Evolutionary conservation across 1,139 yeast species (phyloP), one percentile per base, ranked within the genome.

Genomic region (Nakaseomyces delphensis): DNA sequence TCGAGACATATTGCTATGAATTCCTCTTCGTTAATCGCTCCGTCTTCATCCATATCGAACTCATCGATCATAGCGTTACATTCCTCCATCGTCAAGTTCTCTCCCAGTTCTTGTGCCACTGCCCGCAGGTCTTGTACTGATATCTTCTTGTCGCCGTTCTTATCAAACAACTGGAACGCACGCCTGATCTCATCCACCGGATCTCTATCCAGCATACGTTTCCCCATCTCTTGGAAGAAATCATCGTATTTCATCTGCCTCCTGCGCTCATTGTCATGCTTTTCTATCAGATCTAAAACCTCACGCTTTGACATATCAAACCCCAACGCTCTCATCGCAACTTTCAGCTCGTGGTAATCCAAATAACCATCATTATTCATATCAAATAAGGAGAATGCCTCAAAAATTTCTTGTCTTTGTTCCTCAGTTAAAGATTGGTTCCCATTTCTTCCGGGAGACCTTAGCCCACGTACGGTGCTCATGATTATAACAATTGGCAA

Each of bases 1-100:
- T 86, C 95, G 21, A 86, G 79, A 60, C 96, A 86, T 39, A 89
- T 86, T 48, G 84, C 83, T 48, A 86, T 84, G 62, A 91, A 93
- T 67, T 93, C 99, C 50, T 86, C 91, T 57, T 85, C 93, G 55
- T 82, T 83, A 53, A 93, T 87, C 53, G 84, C 96, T 39, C 97
- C 98, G 61, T 93, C 98, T 49, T 85, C 95, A 62, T 93, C 97
- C 46, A 91, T 67, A 64, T 93, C 99, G 59, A 93, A 93, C 64
- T 91, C 98, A 50, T 89, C 96, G 51, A 93, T 91, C 98, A 93
- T 91, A 10, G 97, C 96, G 51, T 83, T 74, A 44, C 93, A 70
- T 56, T 93, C 98, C 47, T 87, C 96, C 51, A 91, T 98, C 8
- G 86, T 82, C 46, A 93, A 68, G 55, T 83, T 84, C 62, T 93